Evolutionary conservation across 2,329 filamentous ascomycete species (phyloP), one percentile per base, ranked within the genome.

Genomic region (Aureobasidium zeae): DNA sequence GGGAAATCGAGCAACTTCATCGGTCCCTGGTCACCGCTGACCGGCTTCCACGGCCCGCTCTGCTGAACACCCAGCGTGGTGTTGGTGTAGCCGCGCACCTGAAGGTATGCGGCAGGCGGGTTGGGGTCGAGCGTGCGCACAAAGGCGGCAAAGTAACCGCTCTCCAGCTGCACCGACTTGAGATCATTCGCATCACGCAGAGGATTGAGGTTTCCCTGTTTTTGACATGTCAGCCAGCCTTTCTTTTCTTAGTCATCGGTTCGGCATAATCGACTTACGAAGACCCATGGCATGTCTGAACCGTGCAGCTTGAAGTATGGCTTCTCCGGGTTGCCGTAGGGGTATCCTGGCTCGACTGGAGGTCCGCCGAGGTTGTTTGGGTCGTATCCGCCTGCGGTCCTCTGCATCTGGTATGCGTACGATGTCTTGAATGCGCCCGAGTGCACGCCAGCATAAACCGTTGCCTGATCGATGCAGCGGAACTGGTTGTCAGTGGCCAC

Each of bases 341-440:
- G 48, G 45, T 55, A 49, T 44, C 49, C 48, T 44, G 69, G 50
- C 35, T 57, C 50, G 55, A 65, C 48, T 51, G 66, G 56, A n/a
- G 68, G 66, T 0, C 70, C 63, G 31, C 72, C 70, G 2, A 72
- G 64, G 15, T 65, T 61, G 35, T 77, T 76, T 22, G 73, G 76
- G 25, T 71, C 70, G 36, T 68, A 68, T 1, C 67, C 70, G 45
- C 67, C 65, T 51, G 73, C 74, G 0, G 70, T 71, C 32, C 76
- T 68, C 48, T 77, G 72, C 51, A 79, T 73, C 54, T 78, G 72
- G 58, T 79, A 80, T 55, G 70, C 77, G 55, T 73, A 79, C 0
- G 74, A 62, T 4, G 63, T 58, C 20, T 64, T 56, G 52, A 77
- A 72, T 0, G 68, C 66, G 3, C 61, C 58, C 12, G 64, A 67